Evolutionary conservation across 768 basidiomycete species (phyloP), one percentile per base, ranked within the genome.

Genomic region (Lactarius tabidus): DNA sequence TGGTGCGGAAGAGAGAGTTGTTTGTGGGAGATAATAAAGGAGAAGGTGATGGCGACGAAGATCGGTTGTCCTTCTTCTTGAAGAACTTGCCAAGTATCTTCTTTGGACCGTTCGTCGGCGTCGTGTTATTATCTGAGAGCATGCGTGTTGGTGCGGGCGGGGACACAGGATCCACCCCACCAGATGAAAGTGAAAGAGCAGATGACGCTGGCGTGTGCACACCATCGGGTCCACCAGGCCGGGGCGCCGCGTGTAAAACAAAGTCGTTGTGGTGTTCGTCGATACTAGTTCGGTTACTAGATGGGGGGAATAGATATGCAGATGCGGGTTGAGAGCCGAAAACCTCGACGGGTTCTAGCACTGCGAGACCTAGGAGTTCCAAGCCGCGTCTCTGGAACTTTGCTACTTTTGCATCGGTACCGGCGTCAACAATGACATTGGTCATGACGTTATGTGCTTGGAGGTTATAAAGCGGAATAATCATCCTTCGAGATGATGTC

Each of bases 401-500:
- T 7, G 91, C 90, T 35, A 93, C 86, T 76, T 89, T 90, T 31
- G 89, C 88, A 38, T 70, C 69, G 17, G 69, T 70, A 2, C 93
- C 93, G 0, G 93, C 93, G 72, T 95, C 93, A 33, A 91, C 83
- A 62, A 95, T 87, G 39, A 86, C 84, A 70, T 93, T 95, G 15
- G 91, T 87, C 81, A 93, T 81, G 57, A 95, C 89, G 67, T 91
- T 89, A 74, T 95, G 93, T 0, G 91, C 91, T 65, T 90, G 88
- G 26, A 95, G 82, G 71, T 93, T 94, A 76, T 94, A 93, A 3
- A 95, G 78, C 0, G 93, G 91, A 62, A 93, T 86, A 72, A 94
- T 93, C 74, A 83, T 86, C 64, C 90, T 82, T n/a, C 89, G 80
- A 33, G 79, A 79, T 14, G 79, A 77, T 12, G 78, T 67, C n/a